Evolutionary conservation across 2,329 filamentous ascomycete species (phyloP), one percentile per base, ranked within the genome.

Genomic region (Diaporthe amygdali): DNA sequence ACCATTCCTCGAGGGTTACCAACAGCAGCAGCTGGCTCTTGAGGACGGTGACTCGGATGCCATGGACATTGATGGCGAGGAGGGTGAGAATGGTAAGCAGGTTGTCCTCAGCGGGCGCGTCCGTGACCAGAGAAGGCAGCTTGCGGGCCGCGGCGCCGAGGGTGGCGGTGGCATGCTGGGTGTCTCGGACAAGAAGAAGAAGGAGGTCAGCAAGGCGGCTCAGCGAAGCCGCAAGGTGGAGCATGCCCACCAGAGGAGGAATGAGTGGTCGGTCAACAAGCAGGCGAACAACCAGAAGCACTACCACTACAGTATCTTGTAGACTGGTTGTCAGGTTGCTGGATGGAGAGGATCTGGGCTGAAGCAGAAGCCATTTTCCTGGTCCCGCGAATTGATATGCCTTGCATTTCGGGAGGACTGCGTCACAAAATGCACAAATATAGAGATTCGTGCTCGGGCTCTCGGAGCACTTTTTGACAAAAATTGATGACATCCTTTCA

Each of bases 161-260:
- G 92, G 91, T n/a, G 92, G 90, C 37, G 79, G 88, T 37, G 94
- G 94, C 52, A 93, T 97, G 92, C 79, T 91, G 55, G 93, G 94
- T 54, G 93, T 94, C 8, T 91, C 89, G 7, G 92, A 92, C n/a
- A 85, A 89, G 71, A 93, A 94, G 86, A 96, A 92, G 84, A 88
- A 88, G 66, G 89, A 91, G 74, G 90, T 93, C 22, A 82, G 85
- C 27, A 88, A 88, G 56, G 86, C 89, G 10, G 93, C 96, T 82
- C 90, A 92, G 81, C 89, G 92, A 76, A 90, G 91, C 70, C 86
- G 89, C 72, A 93, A 91, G 78, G 84, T 89, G 70, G 90, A 91
- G 75, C 86, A 92, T 74, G 85, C 89, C 66, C 86, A 89, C 34
- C 84, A 87, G 74, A 90, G 88, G 77, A 87, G 87, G 74, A 91